Conservation (phyloP, 305 asterid genomes). For the Fraxinus paxiana region DNA sequence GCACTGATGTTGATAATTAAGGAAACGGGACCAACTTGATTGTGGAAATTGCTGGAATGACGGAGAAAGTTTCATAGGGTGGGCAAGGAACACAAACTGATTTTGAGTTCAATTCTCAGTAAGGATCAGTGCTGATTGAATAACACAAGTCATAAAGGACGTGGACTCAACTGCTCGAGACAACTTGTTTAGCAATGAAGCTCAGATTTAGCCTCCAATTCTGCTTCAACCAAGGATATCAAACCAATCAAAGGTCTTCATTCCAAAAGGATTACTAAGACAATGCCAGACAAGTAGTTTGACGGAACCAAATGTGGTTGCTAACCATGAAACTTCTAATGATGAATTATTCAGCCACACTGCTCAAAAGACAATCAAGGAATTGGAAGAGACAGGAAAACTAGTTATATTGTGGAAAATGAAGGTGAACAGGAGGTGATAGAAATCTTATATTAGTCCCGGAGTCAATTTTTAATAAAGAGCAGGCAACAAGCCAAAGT, state of each 20-base stretch:
- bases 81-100: not conserved
- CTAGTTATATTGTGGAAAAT: not conserved
- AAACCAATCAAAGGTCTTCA: not conserved
- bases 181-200: not conserved
- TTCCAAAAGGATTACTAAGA: not conserved
- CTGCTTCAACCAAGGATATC: not conserved
- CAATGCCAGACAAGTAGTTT: not conserved
- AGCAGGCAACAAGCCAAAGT: not conserved
- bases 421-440: not conserved
- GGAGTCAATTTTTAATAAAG: not conserved
- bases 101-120: not conserved
- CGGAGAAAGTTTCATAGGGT: not conserved
- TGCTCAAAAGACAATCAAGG: not conserved
- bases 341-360: not conserved
- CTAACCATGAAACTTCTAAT: not conserved
- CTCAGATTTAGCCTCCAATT: not conserved
- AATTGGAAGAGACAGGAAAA: not conserved
- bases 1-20: not conserved
- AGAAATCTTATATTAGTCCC: not conserved
- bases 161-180: not conserved
- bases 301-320: not conserved
- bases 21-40: not conserved
- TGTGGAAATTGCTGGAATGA: not conserved
- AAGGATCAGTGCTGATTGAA: not conserved
- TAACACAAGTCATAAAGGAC: not conserved